Conservation (phyloP, 306 rosid species). For the Morella rubra region DNA sequence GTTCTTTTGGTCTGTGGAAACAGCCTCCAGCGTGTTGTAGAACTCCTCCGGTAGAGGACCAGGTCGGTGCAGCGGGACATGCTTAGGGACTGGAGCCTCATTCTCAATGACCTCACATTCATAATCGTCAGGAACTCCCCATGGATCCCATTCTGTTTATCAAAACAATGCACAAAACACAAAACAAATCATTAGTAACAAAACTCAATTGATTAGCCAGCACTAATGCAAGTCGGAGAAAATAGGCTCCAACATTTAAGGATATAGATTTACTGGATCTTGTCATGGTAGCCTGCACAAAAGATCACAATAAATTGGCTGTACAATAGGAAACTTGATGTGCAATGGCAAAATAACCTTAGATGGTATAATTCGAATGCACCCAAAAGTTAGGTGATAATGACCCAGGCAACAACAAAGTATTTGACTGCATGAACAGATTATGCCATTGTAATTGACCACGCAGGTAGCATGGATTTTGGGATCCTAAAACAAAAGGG, state of each 20-base stretch:
- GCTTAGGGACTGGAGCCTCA: constrained; percentile 87
- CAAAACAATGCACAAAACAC: constrained; percentile 22
- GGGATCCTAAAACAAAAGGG: background rate
- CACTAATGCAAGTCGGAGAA: background rate
- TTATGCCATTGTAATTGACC: background rate
- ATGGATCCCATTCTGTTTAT: constrained; percentile 86
- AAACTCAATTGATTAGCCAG: background rate
- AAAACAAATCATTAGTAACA: background rate
- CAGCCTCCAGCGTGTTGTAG: constrained; percentile 51
- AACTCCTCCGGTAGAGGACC: constrained; percentile 80
- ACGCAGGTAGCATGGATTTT: background rate
- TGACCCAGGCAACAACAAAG: background rate
- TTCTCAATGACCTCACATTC: constrained; percentile 86
- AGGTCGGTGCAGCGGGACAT: constrained; percentile 79
- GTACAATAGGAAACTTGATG: background rate
- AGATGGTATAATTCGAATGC: background rate
- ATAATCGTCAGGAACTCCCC: constrained; percentile 88
- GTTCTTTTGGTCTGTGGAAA: constrained; percentile 31
- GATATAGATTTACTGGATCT: background rate
- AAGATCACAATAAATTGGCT: background rate
- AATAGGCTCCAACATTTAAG: background rate
- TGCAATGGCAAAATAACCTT: background rate
- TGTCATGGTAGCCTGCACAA: background rate
- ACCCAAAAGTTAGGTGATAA: background rate
- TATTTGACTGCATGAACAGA: background rate